phyloP scores from a whole-genome alignment of 495 filamentous ascomycete genomes.

The Articulospora tetracladia region DNA sequence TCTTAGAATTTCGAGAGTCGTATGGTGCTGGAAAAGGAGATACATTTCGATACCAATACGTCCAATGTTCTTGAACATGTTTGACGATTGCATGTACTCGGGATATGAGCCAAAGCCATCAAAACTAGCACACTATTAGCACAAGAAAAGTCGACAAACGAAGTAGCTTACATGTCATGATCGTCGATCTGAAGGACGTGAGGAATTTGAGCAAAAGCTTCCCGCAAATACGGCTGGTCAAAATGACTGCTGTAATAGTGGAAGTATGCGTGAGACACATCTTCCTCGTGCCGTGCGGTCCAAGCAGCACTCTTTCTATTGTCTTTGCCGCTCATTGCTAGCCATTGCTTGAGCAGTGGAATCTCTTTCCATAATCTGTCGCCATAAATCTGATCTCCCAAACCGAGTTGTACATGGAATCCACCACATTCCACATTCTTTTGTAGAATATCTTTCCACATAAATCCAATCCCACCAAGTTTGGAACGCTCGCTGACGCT shows the following conservation, averaged over 20 bases:
- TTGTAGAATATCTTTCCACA: slow-evolving; percentile 99
- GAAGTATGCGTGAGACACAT: slow-evolving; percentile 93
- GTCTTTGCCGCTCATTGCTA: slow-evolving; percentile 84
- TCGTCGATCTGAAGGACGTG: slow-evolving; percentile 92
- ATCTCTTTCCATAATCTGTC: slow-evolving; percentile 97
- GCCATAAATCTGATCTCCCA: slow-evolving; percentile 94
- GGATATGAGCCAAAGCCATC: slow-evolving; percentile 98
- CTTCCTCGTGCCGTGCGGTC: slow-evolving; percentile 92
- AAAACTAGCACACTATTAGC: slow-evolving; percentile 56
- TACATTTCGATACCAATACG: slow-evolving; percentile 98
- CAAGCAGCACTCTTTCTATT: slow-evolving; percentile 84
- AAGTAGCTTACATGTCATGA: slow-evolving; percentile 84
- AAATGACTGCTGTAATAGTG: slow-evolving; percentile 98
- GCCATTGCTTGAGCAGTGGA: slow-evolving; percentile 88
- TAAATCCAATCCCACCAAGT: slow-evolving; percentile 83
- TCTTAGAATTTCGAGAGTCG: slow-evolving; percentile 87
- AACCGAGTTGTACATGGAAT: slow-evolving; percentile 87
- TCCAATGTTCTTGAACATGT: slow-evolving; percentile 98
- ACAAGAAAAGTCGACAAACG: slow-evolving; percentile 42
- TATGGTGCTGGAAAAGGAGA: slow-evolving; percentile 98
- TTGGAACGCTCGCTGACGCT: slow-evolving; percentile 78
- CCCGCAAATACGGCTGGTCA: slow-evolving; percentile 87
- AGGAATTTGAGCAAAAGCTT: slow-evolving; percentile 96
- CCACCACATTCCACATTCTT: slow-evolving; percentile 95
- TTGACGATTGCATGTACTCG: slow-evolving; percentile 95